These are phyloP conservation scores for Acacia pycnantha DNA, from an alignment of 331 rosid species.

Conservation along the genomic window DNA sequence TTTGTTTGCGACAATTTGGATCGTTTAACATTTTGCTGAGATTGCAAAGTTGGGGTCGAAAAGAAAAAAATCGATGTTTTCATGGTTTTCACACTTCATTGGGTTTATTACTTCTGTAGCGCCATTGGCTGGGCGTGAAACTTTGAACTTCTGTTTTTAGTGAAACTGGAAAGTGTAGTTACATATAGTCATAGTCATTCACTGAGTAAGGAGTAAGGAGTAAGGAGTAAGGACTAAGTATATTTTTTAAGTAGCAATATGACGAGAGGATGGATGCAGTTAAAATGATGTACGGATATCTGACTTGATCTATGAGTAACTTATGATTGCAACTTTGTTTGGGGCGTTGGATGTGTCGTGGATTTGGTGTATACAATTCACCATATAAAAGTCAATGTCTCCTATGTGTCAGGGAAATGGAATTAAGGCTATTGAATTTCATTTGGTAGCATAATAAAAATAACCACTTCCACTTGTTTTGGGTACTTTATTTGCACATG, in stretches of 20 bases:
- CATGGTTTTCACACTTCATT: neutral
- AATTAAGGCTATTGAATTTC: neutral
- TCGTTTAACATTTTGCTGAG: neutral
- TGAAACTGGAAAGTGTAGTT: neutral
- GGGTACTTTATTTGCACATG: neutral
- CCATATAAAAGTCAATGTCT: neutral
- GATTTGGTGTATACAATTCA: neutral
- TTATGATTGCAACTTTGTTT: neutral
- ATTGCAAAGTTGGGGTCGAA: neutral
- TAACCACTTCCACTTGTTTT: too few relatives aligned
- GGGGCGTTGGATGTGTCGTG: neutral
- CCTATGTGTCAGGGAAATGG: neutral
- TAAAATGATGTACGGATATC: neutral
- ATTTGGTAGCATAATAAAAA: neutral
- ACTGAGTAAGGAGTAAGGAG: too few relatives aligned
- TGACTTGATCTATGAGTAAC: neutral
- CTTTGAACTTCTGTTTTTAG: neutral
- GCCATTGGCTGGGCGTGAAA: neutral
- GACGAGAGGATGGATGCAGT: neutral
- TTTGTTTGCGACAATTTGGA: neutral
- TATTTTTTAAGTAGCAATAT: neutral
- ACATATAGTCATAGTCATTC: neutral
- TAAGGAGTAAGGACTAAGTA: neutral
- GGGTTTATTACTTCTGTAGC: neutral
- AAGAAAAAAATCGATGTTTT: neutral